Base-by-base conservation (phyloP, 352 stramenopile genomes). In the Discostella stelligera region DNA sequence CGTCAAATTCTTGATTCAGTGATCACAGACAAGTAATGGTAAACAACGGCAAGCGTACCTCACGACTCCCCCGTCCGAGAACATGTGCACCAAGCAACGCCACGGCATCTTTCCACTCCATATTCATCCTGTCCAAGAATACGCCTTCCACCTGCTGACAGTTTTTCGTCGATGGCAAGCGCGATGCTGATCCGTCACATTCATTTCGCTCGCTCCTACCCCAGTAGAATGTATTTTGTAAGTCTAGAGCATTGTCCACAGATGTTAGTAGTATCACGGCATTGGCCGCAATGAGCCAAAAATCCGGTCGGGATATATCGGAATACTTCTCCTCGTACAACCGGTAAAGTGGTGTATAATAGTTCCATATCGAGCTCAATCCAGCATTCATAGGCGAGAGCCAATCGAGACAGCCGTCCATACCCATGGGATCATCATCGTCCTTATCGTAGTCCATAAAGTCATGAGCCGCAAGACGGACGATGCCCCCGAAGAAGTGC, bases 1-100 rank as follows among this genome's bases (percentile, higher is more conserved):
- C 37, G 13, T 44, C 37, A 44, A 13, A 44, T 44, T 44, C 2
- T 44, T 14, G 11, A 14, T 44, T 11, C 2, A 44, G 11, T 44
- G 1, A 44, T 44, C 7, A 10, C 37, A 44, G 13, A 41, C 32
- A 44, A 44, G 27, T 32, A 5, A 32, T 32, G 27, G n/a, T n/a
- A n/a, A n/a, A n/a, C n/a, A n/a, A n/a, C n/a, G n/a, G n/a, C n/a
- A n/a, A 3, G 7, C 37, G 4, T 10, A 80, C 65, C 23, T 70
- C 41, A 16, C 4, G 13, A 39, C 77, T 32, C 39, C 78, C 72
- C 6, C 71, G 21, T 10, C 80, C 80, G 7, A 86, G 23, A 1
- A 75, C 84, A 53, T 86, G 80, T 13, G 65, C 80, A 14, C 80
- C 80, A 25, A 86, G 44, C 54, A 86, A 60, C 18, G 80, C 80